A percentile compares a stretch with the other conserved stretches of the same genome.
Conservation (phyloP, 306 rosid species). For the Coriaria nepalensis region DNA sequence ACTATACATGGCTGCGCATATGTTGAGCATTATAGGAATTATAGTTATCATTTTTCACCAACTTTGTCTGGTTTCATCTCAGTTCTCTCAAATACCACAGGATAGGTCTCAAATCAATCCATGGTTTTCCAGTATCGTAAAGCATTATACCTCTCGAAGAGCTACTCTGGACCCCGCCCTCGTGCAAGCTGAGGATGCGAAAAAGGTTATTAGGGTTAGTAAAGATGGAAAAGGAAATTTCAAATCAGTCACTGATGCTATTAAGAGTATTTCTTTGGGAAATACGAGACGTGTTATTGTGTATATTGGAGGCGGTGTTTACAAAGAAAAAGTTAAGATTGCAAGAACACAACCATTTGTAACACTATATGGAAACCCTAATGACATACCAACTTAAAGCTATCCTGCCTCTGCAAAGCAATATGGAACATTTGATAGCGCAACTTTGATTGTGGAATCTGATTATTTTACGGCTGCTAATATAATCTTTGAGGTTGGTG, state of each 20-base stretch:
- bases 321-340: constrained; percentile 39
- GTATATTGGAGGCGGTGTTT: constrained; percentile 39
- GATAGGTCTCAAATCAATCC: constrained; percentile 8
- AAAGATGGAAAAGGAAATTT: constrained; percentile 34
- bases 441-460: constrained; percentile 22
- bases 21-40: too few species aligned
- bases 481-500: constrained; percentile 21
- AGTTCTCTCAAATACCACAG: constrained; percentile 13
- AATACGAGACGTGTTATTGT: constrained; percentile 41
- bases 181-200: constrained; percentile 23
- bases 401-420: constrained; percentile 21
- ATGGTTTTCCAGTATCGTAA: constrained; percentile 31
- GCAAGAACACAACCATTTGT: constrained; percentile 29
- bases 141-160: constrained; percentile 1
- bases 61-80: too few species aligned
- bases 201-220: constrained; percentile 28
- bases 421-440: constrained; percentile 57
- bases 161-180: constrained; percentile 23
- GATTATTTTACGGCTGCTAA: constrained; percentile 32
- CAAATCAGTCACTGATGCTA: constrained; percentile 32
- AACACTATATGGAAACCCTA: constrained; percentile 26
- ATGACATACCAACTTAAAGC: constrained; percentile 22
- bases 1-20: too few species aligned
- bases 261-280: constrained; percentile 29
- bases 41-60: too few species aligned